These are phyloP conservation scores for Ophiorrhiza pumila DNA, from an alignment of 257 asterid genomes.

Conservation along the genomic window DNA sequence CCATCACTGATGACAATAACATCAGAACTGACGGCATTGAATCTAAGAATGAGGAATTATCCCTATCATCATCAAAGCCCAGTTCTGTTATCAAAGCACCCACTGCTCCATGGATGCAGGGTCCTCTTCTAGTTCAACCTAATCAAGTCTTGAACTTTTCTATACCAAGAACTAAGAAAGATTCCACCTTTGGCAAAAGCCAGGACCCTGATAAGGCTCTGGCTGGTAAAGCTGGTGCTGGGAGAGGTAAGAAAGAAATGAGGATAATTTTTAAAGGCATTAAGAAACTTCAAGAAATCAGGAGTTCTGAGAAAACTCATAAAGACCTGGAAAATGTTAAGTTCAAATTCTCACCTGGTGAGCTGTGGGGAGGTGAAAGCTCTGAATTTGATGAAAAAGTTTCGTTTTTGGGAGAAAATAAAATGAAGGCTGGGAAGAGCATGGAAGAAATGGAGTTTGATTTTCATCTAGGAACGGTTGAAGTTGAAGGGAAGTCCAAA, in stretches of 20 bases:
- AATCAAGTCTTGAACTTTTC: constrained; percentile 46
- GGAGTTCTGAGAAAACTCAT: constrained; percentile 28
- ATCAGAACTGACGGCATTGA: constrained; percentile 20
- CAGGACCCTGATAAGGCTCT: constrained; percentile 37
- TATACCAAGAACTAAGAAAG: constrained; percentile 40
- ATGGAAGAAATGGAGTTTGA: constrained; percentile 32
- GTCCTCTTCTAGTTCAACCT: constrained; percentile 62
- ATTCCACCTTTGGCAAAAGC: constrained; percentile 19
- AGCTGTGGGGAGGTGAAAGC: constrained; percentile 42
- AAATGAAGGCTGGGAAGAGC: constrained; percentile 21
- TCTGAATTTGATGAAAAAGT: constrained; percentile 21
- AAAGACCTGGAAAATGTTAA: constrained; percentile 23
- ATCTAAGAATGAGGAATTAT: constrained; percentile 21
- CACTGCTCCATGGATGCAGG: constrained; percentile 95
- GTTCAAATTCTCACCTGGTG: constrained; percentile 59
- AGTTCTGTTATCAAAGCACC: constrained; percentile 51
- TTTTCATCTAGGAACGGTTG: constrained; percentile 28
- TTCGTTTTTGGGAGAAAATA: constrained; percentile 16
- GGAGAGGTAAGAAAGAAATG: constrained; percentile 78
- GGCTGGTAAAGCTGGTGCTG: constrained; percentile 70
- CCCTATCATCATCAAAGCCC: constrained; percentile 27
- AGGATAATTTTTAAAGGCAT: constrained; percentile 62
- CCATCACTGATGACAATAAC: constrained; percentile 19
- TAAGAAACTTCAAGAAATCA: constrained; percentile 47
- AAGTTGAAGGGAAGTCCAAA: constrained; percentile 36